These are phyloP conservation scores for Huntiella savannae DNA, from an alignment of 2,329 filamentous ascomycete species.

Conservation along the genomic window DNA sequence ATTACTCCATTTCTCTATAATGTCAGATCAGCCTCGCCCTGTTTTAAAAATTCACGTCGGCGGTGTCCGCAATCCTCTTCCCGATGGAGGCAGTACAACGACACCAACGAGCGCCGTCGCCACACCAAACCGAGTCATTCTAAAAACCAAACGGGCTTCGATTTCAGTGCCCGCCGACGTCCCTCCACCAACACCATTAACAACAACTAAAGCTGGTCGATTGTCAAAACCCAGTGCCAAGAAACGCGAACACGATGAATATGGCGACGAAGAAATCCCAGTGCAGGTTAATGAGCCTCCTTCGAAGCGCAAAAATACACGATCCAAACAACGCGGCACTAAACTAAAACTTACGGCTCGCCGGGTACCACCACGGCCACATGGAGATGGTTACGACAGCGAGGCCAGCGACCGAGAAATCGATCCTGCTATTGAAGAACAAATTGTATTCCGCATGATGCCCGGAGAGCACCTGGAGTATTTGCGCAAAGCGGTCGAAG, in stretches of 20 bases:
- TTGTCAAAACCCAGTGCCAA: slow-evolving; percentile 41
- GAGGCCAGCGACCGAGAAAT: slow-evolving; percentile 78
- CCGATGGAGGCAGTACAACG: slow-evolving; percentile 12
- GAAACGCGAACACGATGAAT: slow-evolving; percentile 40
- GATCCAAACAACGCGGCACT: slow-evolving; percentile 17
- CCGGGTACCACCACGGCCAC: slow-evolving; percentile 45
- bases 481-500: slow-evolving; percentile 53
- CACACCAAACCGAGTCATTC: slow-evolving; percentile 18
- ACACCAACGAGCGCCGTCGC: slow-evolving; percentile 12
- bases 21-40: slow-evolving; percentile 13
- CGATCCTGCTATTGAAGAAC: slow-evolving; percentile 76
- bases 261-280: slow-evolving; percentile 28
- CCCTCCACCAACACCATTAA: slow-evolving; percentile 15
- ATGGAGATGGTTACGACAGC: slow-evolving; percentile 87
- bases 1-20: not conserved
- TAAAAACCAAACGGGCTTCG: slow-evolving; percentile 23
- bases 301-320: slow-evolving; percentile 24
- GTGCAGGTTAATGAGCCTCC: slow-evolving; percentile 19
- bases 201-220: slow-evolving; percentile 41
- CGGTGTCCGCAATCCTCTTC: slow-evolving; percentile 7
- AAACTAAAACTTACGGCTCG: slow-evolving; percentile 28
- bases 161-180: slow-evolving; percentile 19
- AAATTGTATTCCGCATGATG: slow-evolving; percentile 75
- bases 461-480: slow-evolving; percentile 76
- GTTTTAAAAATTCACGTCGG: slow-evolving; percentile 15